Base-by-base conservation (phyloP, 129 eudicot genomes). In the Smallanthus sonchifolius region DNA sequence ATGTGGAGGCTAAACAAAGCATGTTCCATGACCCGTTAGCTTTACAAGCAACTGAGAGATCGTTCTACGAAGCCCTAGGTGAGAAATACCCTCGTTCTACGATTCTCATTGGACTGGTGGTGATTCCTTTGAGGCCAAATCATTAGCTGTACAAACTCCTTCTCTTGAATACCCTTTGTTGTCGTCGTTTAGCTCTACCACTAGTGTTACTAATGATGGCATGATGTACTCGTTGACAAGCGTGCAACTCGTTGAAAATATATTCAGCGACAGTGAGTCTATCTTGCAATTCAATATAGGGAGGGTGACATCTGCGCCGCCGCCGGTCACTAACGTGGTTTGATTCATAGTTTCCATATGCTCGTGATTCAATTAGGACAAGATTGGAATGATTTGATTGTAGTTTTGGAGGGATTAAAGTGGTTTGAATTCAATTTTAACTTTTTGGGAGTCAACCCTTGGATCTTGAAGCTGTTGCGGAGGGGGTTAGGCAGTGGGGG, bases 11-110 rank as follows among this genome's bases (percentile, higher is more conserved):
- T 24, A 87, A 83, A 67, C 96, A 93, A 13, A 81, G 87, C 51
- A 85, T 90, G 92, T 85, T 92, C 65, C 84, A 83, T 69, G 97
- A 92, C 64, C 95, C 90, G 4, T 76, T 87, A 59, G 96, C 96
- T 55, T 75, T 92, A 42, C 86, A 76, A 75, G 91, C 81, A 6
- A 86, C 92, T 8, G 96, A 92, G 86, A 81, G 78, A 77, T 85
- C 92, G 1, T 85, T 92, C 32, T 92, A 88, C 57, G 93, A 92
- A 65, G 91, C 76, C 14, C 77, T 92, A 3, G 93, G 91, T 10
- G 79, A 88, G 73, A 65, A 67, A 14, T 84, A 78, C 74, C 80
- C 92, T 66, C 69, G 55, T 39, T 57, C 68, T n/a, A 24, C 48
- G 88, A 89, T 74, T 75, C 86, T 74, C 85, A 80, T 37, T 88